These are phyloP conservation scores for Entonaema liquescens DNA, from an alignment of 495 filamentous ascomycete species.

Conservation along the genomic window DNA sequence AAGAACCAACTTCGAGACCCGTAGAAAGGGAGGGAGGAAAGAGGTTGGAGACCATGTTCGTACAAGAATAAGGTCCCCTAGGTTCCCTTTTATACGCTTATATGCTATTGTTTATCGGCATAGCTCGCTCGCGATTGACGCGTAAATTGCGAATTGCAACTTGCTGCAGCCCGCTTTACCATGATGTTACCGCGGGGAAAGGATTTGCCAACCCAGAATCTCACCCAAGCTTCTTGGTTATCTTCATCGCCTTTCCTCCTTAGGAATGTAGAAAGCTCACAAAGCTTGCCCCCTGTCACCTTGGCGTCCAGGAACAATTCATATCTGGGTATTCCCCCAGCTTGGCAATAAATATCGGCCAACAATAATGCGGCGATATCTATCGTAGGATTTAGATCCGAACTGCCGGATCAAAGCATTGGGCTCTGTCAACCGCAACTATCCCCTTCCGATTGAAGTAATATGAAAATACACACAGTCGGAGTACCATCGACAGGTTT, in stretches of 20 bases:
- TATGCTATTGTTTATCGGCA: slow-evolving; percentile 9
- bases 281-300: slow-evolving; percentile 26
- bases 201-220: slow-evolving; percentile 2
- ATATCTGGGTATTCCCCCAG: slow-evolving; percentile 6
- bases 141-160: slow-evolving; percentile 32
- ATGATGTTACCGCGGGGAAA: slow-evolving; percentile 38
- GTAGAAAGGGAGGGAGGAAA: not conserved
- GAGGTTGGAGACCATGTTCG: slow-evolving; percentile 1
- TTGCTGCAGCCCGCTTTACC: slow-evolving; percentile 15
- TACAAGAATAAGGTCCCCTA: not conserved
- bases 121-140: slow-evolving; percentile 29
- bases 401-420: slow-evolving; percentile 36
- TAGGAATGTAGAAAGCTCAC: slow-evolving; percentile 24
- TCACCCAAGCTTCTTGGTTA: slow-evolving; percentile 14
- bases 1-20: not conserved
- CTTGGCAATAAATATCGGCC: slow-evolving; percentile 15
- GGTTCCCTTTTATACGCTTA: slow-evolving; percentile 14
- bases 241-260: slow-evolving; percentile 34
- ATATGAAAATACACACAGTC: not conserved
- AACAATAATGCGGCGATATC: slow-evolving; percentile 22
- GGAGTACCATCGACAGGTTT: too few relatives aligned
- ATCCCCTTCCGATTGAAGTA: not conserved
- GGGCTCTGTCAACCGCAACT: not conserved
- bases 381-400: slow-evolving; percentile 9
- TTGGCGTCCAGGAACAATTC: slow-evolving; percentile 35